Evolutionary conservation across 768 basidiomycete genomes (phyloP), one percentile per base, ranked within the genome.

Genomic region (Austroboletus eburneus): DNA sequence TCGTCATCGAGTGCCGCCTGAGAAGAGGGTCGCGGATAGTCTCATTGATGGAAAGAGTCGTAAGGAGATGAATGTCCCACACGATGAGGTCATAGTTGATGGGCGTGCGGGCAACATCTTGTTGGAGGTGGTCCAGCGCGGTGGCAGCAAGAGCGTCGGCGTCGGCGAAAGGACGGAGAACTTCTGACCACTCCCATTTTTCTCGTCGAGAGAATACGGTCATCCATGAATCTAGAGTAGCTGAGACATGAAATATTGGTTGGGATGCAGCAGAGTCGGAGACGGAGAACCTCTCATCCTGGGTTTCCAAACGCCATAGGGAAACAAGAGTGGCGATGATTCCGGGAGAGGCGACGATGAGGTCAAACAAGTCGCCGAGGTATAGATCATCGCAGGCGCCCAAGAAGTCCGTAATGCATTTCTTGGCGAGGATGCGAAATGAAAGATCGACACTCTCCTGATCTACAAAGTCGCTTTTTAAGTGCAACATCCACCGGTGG

Each of bases 51-150:
- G 63, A 66, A 17, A 64, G 46, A 5, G 43, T 37, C 2, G 57
- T 65, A 35, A 66, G 35, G 18, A 64, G 51, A 42, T 66, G 63
- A 41, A 57, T 57, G 38, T 65, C 62, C 63, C 63, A 65, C 22
- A 59, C 48, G 39, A 66, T 35, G 39, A 57, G 50, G 39, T 66
- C 60, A 44, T 54, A 59, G 39, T 64, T 55, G 38, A 54, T 45
- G 9, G 62, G 55, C 7, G 20, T 20, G 7, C 55, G 55, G 36
- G 49, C 51, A n/a, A 46, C n/a, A 21, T 59, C 63, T 16, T 54
- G 59, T 43, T 33, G 51, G 42, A 64, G 62, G 43, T 52, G 63
- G 29, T 55, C 46, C 37, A 64, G 42, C 13, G 62, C 57, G 21
- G 59, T 55, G 23, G 50, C 25, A 21, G 63, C 62, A 32, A 64